These are phyloP conservation scores for Pyrus communis DNA, from an alignment of 306 rosid species.

Conservation along the genomic window DNA sequence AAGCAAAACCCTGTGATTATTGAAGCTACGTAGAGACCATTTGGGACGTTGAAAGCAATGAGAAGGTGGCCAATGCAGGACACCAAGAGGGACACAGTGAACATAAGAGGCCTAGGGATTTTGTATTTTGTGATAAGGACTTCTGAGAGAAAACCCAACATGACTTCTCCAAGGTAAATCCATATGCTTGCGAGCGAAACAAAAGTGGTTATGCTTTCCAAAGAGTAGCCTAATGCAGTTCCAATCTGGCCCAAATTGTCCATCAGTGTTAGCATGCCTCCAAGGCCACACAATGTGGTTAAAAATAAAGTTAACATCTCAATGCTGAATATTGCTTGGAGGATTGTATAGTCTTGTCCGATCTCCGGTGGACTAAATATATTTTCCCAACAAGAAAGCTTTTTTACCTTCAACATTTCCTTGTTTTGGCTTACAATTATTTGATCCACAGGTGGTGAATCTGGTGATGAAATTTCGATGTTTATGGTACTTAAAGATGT, in stretches of 20 bases:
- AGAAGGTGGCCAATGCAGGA: constrained; percentile 19
- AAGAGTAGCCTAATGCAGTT: constrained; percentile 21
- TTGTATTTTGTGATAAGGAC: constrained; percentile 11
- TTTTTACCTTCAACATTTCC: not conserved
- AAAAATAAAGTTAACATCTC: constrained; percentile 9
- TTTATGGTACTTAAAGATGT: not conserved
- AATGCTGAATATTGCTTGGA: constrained; percentile 18
- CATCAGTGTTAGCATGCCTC: constrained; percentile 16
- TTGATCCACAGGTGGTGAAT: not conserved
- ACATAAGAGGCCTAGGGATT: constrained; percentile 13
- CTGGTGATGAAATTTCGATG: not conserved
- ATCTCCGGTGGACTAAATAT: constrained; percentile 12
- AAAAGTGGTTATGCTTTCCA: constrained; percentile 4
- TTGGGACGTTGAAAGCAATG: constrained; percentile 11
- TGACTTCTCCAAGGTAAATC: constrained; percentile 5
- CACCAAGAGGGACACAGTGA: constrained; percentile 5
- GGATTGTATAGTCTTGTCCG: constrained; percentile 20
- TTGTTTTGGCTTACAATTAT: not conserved
- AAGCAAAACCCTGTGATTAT: constrained; percentile 27
- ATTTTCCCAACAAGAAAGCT: not conserved
- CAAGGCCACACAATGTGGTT: constrained; percentile 9
- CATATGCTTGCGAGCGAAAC: constrained; percentile 23
- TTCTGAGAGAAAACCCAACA: constrained; percentile 2
- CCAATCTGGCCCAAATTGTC: constrained; percentile 29
- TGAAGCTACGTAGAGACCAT: constrained; percentile 23